Base-by-base conservation (phyloP, 371 early-diverging fungal species). In the Mucor saturninus region DNA sequence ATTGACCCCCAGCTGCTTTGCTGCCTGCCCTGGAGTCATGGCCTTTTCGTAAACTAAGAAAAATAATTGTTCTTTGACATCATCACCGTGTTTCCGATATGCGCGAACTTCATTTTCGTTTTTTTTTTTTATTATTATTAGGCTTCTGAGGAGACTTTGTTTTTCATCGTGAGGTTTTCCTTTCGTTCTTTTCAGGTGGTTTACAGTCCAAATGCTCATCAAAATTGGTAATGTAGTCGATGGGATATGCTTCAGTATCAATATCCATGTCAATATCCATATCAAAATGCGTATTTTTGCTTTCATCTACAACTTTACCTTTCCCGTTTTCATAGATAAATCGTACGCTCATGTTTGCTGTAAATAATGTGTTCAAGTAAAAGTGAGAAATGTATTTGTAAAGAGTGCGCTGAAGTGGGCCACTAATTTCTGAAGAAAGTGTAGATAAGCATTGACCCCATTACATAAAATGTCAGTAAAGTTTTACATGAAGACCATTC, bases 291-390 rank as follows among this genome's bases (percentile, higher is more conserved):
- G 28, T 28, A 53, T 60, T 53, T 60, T 48, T 55, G 29, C 49
- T 54, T 62, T 62, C 49, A 55, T 62, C 62, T 30, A 62, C 54
- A 62, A 54, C 54, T 38, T 54, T 37, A 48, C 54, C 62, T 62
- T 62, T 54, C 53, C 37, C 55, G 54, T 62, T 54, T 45, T 54
- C 38, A 48, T 54, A 54, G 55, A 62, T 62, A 49, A 62, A 54
- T 37, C 49, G 38, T 48, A 62, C 29, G 39, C 49, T 48, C 46
- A 62, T 54, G 53, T 53, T 52, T 28, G 52, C 61, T 60, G 28
- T 60, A 53, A 53, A 49, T 59, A 51, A 43, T 21, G 5, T 45
- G 45, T 42, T 61, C 21, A 51, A 60, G 51, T 52, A 60, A 61
- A 61, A 54, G 54, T 54, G 61, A 54, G 61, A 21, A 46, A 59